A percentile compares a stretch with the other conserved stretches of the same genome.
Evolutionary conservation across 78 protist species (phyloP).

Genomic region (Planoprotostelium fungivorum): DNA sequence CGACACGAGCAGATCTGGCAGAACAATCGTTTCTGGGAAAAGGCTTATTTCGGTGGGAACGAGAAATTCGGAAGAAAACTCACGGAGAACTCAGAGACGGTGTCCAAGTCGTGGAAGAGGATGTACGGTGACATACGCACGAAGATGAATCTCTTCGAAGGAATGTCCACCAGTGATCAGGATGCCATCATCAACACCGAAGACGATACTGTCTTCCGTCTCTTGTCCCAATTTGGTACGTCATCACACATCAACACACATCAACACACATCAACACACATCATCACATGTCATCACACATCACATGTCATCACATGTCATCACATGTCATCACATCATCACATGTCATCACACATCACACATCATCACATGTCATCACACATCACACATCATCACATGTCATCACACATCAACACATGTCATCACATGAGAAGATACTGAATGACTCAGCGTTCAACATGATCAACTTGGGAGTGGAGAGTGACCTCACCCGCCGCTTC

Average conservation of each 20-base stretch:
- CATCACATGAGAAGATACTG: too few species aligned
- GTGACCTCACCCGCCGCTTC: conserved; percentile 42
- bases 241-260: too few species aligned
- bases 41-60: conserved; percentile 22
- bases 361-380: too few species aligned
- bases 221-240: not conserved
- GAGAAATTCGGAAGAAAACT: not conserved
- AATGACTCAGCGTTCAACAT: conserved; percentile 26
- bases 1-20: conserved; percentile 45
- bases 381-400: too few species aligned
- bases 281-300: too few species aligned
- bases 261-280: too few species aligned
- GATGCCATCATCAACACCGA: not conserved
- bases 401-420: too few species aligned
- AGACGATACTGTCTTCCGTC: not conserved
- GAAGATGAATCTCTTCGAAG: not conserved
- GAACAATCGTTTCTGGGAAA: conserved; percentile 61
- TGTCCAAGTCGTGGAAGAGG: not conserved
- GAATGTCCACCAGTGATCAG: not conserved
- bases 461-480: conserved; percentile 34
- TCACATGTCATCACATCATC: too few species aligned
- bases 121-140: not conserved
- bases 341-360: too few species aligned
- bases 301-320: too few species aligned
- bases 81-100: not conserved